Conservation (phyloP, 306 rosid species). For the Myrica gale region DNA sequence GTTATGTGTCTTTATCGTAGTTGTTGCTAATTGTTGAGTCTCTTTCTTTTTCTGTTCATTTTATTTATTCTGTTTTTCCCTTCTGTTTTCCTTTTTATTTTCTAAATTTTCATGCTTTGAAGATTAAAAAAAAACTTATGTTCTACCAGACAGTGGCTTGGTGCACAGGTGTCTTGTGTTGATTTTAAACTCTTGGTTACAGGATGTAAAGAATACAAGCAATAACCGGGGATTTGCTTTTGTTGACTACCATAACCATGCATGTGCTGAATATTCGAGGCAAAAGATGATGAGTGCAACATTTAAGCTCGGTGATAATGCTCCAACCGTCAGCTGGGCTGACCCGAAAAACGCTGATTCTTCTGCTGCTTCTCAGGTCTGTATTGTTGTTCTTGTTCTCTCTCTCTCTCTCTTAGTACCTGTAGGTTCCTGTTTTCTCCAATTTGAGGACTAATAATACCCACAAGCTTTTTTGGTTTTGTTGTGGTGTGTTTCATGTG, state of each 20-base stretch:
- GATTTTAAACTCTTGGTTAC: slow-evolving; percentile 36
- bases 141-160: background rate
- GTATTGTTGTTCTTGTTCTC: slow-evolving; percentile 1
- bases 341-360: slow-evolving; percentile 92
- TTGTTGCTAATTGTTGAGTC: background rate
- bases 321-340: slow-evolving; percentile 99
- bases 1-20: slow-evolving; percentile 4
- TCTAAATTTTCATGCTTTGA: slow-evolving; percentile 10
- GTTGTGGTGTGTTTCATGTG: background rate
- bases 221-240: slow-evolving; percentile 97
- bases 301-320: slow-evolving; percentile 82
- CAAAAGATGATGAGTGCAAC: slow-evolving; percentile 83
- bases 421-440: background rate
- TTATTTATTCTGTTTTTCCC: slow-evolving; percentile 6
- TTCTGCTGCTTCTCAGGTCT: slow-evolving; percentile 91
- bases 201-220: slow-evolving; percentile 76
- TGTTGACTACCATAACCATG: slow-evolving; percentile 83
- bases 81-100: slow-evolving; percentile 15
- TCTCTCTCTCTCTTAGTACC: background rate
- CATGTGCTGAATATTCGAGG: slow-evolving; percentile 88
- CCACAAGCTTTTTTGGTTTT: background rate
- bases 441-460: background rate
- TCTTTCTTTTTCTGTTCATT: background rate
- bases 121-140: background rate
- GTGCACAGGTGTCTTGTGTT: slow-evolving; percentile 19